Evolutionary conservation across 2,329 filamentous ascomycete genomes (phyloP), one percentile per base, ranked within the genome.

Genomic region (Diplocarpon rosae): DNA sequence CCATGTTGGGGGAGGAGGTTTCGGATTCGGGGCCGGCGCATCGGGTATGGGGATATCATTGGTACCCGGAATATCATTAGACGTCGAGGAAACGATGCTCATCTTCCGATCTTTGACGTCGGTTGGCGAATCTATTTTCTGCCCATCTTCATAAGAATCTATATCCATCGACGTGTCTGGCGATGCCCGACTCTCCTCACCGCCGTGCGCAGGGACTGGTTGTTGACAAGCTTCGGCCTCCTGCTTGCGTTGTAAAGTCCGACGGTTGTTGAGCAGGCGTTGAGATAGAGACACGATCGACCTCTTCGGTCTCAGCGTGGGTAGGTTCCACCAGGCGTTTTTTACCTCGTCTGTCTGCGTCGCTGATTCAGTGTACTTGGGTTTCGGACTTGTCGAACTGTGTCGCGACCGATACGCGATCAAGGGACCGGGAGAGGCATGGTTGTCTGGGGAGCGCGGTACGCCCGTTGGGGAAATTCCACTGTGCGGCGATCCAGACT

Each of bases 271-370:
- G 9, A 63, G 52, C 20, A 63, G 46, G 15, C 58, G 53, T 37
- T 54, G 53, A 8, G 56, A 52, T 15, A 63, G 47, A 11, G 60
- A 46, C 15, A 62, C 39, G 28, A 60, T 50, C n/a, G 47, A 42
- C 16, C 50, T 56, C 43, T 53, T 56, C 3, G 50, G 46, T 16
- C 45, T 55, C 11, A 47, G 34, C 11, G 20, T 51, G 11, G 48
- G 37, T 14, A 43, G 33, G 32, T 52, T 58, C 48, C 57, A 63
- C 60, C 60, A 63, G 2, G 54, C 56, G 52, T 59, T 46, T 31
- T 55, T 47, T 10, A 56, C 51, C n/a, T 52, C 50, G 24, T 62
- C 59, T 1, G 61, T 63, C 46, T 63, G 61, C 1, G 54, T 57
- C 2, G 50, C 50, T 3, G 55, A 45, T 27, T 61, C 57, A 12